Conservation (phyloP, 306 rosid genomes). For the Echinosophora koreensis region DNA sequence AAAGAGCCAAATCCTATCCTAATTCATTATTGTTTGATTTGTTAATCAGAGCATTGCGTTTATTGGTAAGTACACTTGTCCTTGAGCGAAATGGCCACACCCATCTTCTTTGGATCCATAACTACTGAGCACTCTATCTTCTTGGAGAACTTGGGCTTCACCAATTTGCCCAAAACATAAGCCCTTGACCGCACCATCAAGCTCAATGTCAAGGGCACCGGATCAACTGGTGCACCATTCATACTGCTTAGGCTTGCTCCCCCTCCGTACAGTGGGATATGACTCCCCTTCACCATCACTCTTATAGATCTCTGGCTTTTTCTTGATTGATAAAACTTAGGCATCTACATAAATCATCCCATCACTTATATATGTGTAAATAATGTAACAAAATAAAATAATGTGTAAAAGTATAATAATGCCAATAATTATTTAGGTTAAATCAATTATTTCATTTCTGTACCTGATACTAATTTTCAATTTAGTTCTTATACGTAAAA, state of each 20-base stretch:
- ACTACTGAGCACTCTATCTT: constrained; percentile 66
- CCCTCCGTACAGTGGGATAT: constrained; percentile 83
- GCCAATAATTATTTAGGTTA: neutral
- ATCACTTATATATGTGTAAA: neutral
- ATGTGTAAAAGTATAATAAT: neutral
- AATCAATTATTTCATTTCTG: no score
- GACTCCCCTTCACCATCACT: constrained; percentile 63
- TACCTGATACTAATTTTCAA: no score
- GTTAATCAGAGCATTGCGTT: neutral
- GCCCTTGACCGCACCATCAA: constrained; percentile 76
- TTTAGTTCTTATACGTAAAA: no score
- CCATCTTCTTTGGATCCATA: constrained; percentile 83
- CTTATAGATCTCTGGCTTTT: constrained; percentile 70
- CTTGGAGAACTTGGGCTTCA: constrained; percentile 79
- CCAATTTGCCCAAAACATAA: constrained; percentile 78
- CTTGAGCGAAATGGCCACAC: constrained; percentile 56
- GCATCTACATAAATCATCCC: constrained; percentile 57
- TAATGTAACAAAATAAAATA: neutral
- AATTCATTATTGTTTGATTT: neutral
- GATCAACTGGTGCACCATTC: constrained; percentile 66
- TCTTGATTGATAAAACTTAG: constrained; percentile 68
- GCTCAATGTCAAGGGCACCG: constrained; percentile 62
- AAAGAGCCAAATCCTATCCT: no score
- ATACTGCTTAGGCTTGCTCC: constrained; percentile 70
- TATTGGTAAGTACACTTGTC: constrained; percentile 65